Percentiles rank a stretch among this genome's conserved stretches.
These are phyloP conservation scores for Wickerhamia fluorescens DNA, from an alignment of 805 yeast species.

Conservation along the genomic window DNA sequence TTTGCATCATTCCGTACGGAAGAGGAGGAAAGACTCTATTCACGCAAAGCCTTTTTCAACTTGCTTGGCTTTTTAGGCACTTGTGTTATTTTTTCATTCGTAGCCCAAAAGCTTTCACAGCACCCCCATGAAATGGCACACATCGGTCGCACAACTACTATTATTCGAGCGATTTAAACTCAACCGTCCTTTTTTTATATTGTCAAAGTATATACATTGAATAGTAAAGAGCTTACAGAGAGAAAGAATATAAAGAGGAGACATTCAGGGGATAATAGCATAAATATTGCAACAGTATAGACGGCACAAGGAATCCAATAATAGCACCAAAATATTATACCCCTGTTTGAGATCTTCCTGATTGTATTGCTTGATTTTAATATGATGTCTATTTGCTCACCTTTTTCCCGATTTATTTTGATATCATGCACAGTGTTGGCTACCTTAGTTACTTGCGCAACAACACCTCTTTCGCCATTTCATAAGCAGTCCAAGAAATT, in stretches of 20 bases:
- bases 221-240: slow-evolving; percentile 1
- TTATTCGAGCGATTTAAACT: slow-evolving; percentile 17
- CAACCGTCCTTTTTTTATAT: slow-evolving; percentile 1
- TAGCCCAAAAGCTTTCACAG: slow-evolving; percentile 53
- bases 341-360: too few species aligned
- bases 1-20: slow-evolving; percentile 80
- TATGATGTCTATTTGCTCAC: too few species aligned
- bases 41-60: slow-evolving; percentile 72
- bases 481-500: slow-evolving; percentile 95
- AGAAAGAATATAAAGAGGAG: too few species aligned
- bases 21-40: slow-evolving; percentile 73
- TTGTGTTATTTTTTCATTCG: slow-evolving; percentile 73
- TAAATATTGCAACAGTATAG: too few species aligned
- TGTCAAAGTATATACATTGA: slow-evolving; percentile 3
- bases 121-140: slow-evolving; percentile 25
- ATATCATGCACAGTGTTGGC: too few species aligned
- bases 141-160: slow-evolving; percentile 20
- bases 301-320: too few species aligned
- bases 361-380: too few species aligned
- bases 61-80: slow-evolving; percentile 75
- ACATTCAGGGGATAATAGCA: too few species aligned
- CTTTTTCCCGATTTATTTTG: too few species aligned
- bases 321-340: too few species aligned
- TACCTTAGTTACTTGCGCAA: slow-evolving; percentile 20
- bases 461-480: slow-evolving; percentile 82